Conservation (phyloP, 176 grass and related monocot genomes). For the Elaeis guineensis region DNA sequence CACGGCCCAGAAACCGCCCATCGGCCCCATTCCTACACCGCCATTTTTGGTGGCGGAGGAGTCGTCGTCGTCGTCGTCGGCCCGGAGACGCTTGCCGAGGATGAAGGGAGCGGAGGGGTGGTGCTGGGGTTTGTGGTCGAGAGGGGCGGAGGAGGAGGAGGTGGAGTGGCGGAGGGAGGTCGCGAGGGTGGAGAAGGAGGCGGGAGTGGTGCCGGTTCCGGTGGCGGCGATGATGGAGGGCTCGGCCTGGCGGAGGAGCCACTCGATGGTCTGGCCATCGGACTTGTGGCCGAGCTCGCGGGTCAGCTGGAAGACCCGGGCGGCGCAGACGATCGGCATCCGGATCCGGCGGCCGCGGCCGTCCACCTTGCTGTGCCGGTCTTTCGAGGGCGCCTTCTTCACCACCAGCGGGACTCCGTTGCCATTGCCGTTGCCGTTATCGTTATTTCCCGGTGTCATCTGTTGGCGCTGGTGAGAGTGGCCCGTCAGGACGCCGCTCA, state of each 20-base stretch:
- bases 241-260: slow-evolving; percentile 90
- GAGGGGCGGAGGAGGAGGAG: not conserved
- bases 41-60: not conserved
- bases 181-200: slow-evolving; percentile 68
- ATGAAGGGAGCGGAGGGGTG: slow-evolving; percentile 43
- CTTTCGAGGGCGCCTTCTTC: slow-evolving; percentile 64
- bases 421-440: not conserved
- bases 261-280: slow-evolving; percentile 94
- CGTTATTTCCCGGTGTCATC: not conserved
- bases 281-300: slow-evolving; percentile 95
- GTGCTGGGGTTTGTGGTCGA: not conserved
- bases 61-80: slow-evolving; percentile 8
- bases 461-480: not conserved
- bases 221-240: slow-evolving; percentile 93
- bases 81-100: slow-evolving; percentile 69
- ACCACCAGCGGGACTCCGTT: slow-evolving; percentile 14
- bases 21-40: slow-evolving; percentile 1
- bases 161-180: slow-evolving; percentile 23
- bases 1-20: slow-evolving; percentile 58
- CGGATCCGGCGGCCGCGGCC: slow-evolving; percentile 73
- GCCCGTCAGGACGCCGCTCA: not conserved
- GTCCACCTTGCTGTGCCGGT: slow-evolving; percentile 93
- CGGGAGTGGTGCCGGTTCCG: slow-evolving; percentile 63
- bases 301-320: slow-evolving; percentile 88
- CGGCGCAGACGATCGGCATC: slow-evolving; percentile 91